phyloP scores from a whole-genome alignment of 2,329 filamentous ascomycete genomes.

The Penicillium sp. region DNA sequence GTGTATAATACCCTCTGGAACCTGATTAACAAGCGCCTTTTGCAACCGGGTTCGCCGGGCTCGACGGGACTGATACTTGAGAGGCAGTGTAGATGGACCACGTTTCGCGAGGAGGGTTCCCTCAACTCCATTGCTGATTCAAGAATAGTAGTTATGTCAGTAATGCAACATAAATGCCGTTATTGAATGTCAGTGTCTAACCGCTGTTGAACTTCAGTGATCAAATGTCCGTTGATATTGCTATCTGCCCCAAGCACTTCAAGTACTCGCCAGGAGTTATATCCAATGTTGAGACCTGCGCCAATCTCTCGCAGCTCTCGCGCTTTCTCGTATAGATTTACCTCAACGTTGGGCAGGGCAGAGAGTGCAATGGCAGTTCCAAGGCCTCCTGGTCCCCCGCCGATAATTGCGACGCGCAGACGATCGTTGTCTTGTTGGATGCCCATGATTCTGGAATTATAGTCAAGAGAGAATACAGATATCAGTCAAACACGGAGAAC shows the following conservation, averaged over 20 bases:
- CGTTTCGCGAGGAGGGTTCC: conserved; percentile 23
- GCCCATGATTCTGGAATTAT: not conserved
- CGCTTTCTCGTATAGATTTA: conserved; percentile 44
- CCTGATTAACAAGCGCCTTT: conserved; percentile 45
- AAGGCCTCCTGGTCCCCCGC: conserved; percentile 38
- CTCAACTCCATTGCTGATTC: conserved; percentile 28
- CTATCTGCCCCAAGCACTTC: conserved; percentile 44
- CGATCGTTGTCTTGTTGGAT: conserved; percentile 5
- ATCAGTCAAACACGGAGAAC: too few relatives aligned
- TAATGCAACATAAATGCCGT: not conserved
- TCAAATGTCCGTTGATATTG: conserved; percentile 33
- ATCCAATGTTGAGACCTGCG: conserved; percentile 45
- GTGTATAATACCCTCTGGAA: conserved; percentile 43
- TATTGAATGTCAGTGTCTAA: conserved; percentile 9
- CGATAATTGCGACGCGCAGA: conserved; percentile 36
- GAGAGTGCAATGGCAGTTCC: conserved; percentile 46
- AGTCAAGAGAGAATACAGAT: too few relatives aligned
- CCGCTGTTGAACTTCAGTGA: conserved; percentile 29
- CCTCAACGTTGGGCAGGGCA: conserved; percentile 36
- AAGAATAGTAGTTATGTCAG: not conserved
- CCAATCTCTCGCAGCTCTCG: conserved; percentile 45
- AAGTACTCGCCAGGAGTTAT: conserved; percentile 48
- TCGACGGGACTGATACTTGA: conserved; percentile 22
- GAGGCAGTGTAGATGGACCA: conserved; percentile 12
- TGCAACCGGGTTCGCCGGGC: conserved; percentile 43